These are phyloP conservation scores for Tillandsia leiboldiana DNA, from an alignment of 176 grass and related monocot species.

Conservation along the genomic window DNA sequence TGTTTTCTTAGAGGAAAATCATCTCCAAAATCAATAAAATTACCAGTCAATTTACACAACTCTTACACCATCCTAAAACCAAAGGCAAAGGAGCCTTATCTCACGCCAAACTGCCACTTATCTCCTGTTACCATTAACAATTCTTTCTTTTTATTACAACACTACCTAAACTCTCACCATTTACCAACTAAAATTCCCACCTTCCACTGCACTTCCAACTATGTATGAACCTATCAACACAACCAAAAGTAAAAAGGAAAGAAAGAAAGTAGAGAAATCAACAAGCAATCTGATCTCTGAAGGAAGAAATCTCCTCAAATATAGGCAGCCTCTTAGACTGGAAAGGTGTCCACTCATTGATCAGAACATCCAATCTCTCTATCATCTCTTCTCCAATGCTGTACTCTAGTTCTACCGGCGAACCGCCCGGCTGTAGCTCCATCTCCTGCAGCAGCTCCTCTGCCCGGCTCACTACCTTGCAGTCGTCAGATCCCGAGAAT, in stretches of 20 bases:
- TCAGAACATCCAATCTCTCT: slow-evolving; percentile 51
- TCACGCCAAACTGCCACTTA: too few relatives aligned
- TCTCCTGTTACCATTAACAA: too few relatives aligned
- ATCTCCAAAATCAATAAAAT: too few relatives aligned
- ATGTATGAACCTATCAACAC: background rate
- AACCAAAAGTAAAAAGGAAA: background rate
- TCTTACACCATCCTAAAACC: too few relatives aligned
- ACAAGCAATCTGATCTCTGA: slow-evolving; percentile 74
- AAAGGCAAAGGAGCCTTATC: too few relatives aligned
- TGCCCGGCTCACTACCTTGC: slow-evolving; percentile 40
- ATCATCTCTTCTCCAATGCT: slow-evolving; percentile 48
- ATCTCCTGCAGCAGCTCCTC: slow-evolving; percentile 54
- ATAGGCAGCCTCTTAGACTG: slow-evolving; percentile 75
- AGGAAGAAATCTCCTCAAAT: slow-evolving; percentile 79
- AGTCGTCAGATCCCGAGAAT: slow-evolving; percentile 33
- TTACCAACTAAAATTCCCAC: background rate
- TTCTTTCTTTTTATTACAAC: background rate
- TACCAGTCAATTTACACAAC: too few relatives aligned
- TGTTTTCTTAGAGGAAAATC: too few relatives aligned
- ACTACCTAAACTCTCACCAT: too few relatives aligned
- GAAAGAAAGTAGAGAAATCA: slow-evolving; percentile 23
- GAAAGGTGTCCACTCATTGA: slow-evolving; percentile 62
- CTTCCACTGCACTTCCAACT: background rate
- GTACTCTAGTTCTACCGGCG: slow-evolving; percentile 20
- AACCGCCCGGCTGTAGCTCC: background rate